phyloP scores from a whole-genome alignment of 2,329 filamentous ascomycete species.

The Calonectria pseudoturangicola region DNA sequence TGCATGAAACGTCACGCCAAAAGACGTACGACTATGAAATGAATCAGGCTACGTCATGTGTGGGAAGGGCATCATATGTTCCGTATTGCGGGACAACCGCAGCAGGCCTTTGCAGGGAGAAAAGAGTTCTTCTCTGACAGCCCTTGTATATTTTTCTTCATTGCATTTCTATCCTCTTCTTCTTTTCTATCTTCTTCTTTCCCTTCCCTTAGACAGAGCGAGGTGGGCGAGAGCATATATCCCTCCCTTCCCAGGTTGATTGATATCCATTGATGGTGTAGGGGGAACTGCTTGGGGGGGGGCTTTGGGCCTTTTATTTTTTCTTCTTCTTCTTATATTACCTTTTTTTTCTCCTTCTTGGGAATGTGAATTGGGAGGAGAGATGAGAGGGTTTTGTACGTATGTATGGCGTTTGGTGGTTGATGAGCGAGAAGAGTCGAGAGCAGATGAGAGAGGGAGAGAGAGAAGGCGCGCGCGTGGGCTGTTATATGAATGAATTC shows the following conservation, averaged over 20 bases:
- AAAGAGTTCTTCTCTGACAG: not conserved
- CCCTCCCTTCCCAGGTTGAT: conserved; percentile 4
- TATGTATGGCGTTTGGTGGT: conserved; percentile 37
- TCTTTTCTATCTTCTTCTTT: conserved; percentile 11
- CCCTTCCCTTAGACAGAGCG: conserved; percentile 33
- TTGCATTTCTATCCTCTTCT: conserved; percentile 5
- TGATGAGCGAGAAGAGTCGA: not conserved
- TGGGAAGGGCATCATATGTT: conserved; percentile 19
- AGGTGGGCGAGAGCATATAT: not conserved
- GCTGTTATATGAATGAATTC: conserved; percentile 25
- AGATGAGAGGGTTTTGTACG: conserved; percentile 22
- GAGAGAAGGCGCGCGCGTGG: not conserved
- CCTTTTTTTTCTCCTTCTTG: not conserved
- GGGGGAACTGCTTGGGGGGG: conserved; percentile 7
- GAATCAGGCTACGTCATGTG: conserved; percentile 29
- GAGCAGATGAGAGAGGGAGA: not conserved
- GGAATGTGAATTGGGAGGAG: conserved; percentile 16
- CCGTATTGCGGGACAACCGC: not conserved
- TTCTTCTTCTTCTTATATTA: not conserved
- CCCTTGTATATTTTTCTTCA: conserved; percentile 26
- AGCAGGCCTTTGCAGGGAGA: not conserved
- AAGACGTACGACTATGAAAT: conserved; percentile 25
- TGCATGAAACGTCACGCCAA: conserved; percentile 31
- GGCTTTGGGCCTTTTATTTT: not conserved
- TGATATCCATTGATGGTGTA: conserved; percentile 33